A percentile compares a stretch with the other conserved stretches of the same genome.
Conservation (phyloP, 2,329 filamentous ascomycete genomes). For the Beauveria caledonica region DNA sequence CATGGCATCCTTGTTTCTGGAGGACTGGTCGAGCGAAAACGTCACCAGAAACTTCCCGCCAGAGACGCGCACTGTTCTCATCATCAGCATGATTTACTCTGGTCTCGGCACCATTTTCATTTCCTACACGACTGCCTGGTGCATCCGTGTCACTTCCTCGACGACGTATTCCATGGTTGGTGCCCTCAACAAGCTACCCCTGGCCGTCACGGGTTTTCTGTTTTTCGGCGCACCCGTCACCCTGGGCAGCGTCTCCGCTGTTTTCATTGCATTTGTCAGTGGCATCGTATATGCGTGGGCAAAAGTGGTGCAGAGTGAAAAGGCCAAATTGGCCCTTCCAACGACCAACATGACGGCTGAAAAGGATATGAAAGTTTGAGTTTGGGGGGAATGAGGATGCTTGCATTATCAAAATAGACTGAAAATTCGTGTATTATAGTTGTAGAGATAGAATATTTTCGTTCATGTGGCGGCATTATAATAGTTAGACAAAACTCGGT, state of each 20-base stretch:
- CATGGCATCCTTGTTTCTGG: slow-evolving; percentile 68
- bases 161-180: slow-evolving; percentile 99
- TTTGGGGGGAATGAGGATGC: neutral
- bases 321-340: slow-evolving; percentile 56
- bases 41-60: slow-evolving; percentile 78
- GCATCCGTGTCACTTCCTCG: slow-evolving; percentile 91
- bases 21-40: slow-evolving; percentile 89
- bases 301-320: slow-evolving; percentile 60
- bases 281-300: slow-evolving; percentile 73
- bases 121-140: slow-evolving; percentile 99
- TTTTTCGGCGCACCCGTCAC: slow-evolving; percentile 96
- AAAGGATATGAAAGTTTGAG: slow-evolving; percentile 6
- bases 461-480: too few species aligned
- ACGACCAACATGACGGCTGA: slow-evolving; percentile 41
- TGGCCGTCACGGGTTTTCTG: slow-evolving; percentile 82
- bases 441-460: neutral
- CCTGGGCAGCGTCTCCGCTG: slow-evolving; percentile 83
- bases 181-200: slow-evolving; percentile 93
- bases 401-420: neutral
- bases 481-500: too few species aligned
- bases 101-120: slow-evolving; percentile 93
- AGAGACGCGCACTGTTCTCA: slow-evolving; percentile 69
- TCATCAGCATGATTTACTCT: slow-evolving; percentile 87
- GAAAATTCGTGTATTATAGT: neutral
- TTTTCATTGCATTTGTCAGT: slow-evolving; percentile 82